A percentile compares a stretch with the other conserved stretches of the same genome.
phyloP scores from a whole-genome alignment of 1,284 basidiomycete species.

The Porodaedalea pini region DNA sequence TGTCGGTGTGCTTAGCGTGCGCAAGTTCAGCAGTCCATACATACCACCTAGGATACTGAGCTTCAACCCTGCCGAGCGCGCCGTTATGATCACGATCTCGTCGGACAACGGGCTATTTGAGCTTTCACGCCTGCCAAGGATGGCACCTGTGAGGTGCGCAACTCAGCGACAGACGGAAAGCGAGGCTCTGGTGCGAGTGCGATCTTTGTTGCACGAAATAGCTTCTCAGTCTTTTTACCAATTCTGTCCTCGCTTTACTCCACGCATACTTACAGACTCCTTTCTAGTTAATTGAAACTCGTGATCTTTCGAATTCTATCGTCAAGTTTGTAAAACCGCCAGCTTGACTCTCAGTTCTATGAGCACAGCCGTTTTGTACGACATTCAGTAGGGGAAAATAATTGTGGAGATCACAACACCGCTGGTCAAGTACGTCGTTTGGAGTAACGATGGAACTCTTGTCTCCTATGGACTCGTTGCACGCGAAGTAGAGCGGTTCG shows the following conservation, averaged over 20 bases:
- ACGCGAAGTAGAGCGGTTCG: conserved; percentile 85
- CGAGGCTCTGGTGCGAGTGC: conserved; percentile 84
- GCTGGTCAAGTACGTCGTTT: conserved; percentile 96
- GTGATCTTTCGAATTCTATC: conserved; percentile 90
- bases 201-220: conserved; percentile 96
- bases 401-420: conserved; percentile 91
- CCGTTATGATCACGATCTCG: conserved; percentile 90
- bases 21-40: conserved; percentile 95
- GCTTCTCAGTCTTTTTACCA: conserved; percentile 88
- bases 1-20: conserved; percentile 87
- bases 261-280: conserved; percentile 1
- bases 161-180: conserved; percentile 92
- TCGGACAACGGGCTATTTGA: conserved; percentile 94
- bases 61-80: conserved; percentile 96
- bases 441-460: conserved; percentile 86
- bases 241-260: neutral
- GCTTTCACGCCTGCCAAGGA: conserved; percentile 80
- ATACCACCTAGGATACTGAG: conserved; percentile 93
- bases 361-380: conserved; percentile 86
- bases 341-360: conserved; percentile 89
- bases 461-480: conserved; percentile 96
- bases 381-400: conserved; percentile 97
- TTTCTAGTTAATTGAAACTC: conserved; percentile 85
- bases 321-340: conserved; percentile 94
- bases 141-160: conserved; percentile 77